Evolutionary conservation across 2,329 filamentous ascomycete genomes (phyloP).

Genomic region (Fusarium virguliforme): DNA sequence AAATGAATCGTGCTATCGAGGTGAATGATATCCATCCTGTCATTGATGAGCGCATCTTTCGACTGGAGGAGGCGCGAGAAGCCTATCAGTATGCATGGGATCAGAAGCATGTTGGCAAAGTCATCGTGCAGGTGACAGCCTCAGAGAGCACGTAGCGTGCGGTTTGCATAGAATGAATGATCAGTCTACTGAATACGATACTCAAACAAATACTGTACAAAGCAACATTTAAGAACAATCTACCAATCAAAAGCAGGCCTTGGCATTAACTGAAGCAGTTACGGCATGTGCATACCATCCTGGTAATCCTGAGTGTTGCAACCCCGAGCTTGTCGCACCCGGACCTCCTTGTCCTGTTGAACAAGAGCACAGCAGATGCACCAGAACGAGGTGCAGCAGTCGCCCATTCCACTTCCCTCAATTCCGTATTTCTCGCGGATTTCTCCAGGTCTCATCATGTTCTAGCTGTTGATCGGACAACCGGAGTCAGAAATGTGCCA

Average conservation of each 20-base stretch:
- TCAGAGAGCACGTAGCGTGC: not conserved
- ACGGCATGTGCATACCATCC: not conserved
- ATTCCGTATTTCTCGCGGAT: slow-evolving; percentile 26
- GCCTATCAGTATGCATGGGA: slow-evolving; percentile 7
- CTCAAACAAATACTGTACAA: too few relatives aligned
- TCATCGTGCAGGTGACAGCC: not conserved
- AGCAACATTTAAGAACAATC: too few relatives aligned
- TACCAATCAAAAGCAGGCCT: too few relatives aligned
- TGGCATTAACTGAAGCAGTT: not conserved
- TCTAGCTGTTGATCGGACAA: not conserved
- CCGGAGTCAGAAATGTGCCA: too few relatives aligned
- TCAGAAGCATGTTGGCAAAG: slow-evolving; percentile 9
- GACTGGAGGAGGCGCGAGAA: not conserved
- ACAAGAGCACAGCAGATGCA: slow-evolving; percentile 30
- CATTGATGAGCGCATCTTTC: not conserved
- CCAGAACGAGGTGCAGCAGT: slow-evolving; percentile 29
- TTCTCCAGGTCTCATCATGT: not conserved
- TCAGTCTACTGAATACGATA: too few relatives aligned
- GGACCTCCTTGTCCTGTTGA: slow-evolving; percentile 29
- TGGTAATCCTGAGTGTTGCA: not conserved
- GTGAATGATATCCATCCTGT: not conserved
- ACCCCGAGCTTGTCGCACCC: not conserved
- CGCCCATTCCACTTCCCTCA: slow-evolving; percentile 23
- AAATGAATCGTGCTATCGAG: slow-evolving; percentile 3
- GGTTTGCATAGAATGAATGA: too few relatives aligned